Percentiles rank a stretch among this genome's conserved stretches.
Evolutionary conservation across 2,329 filamentous ascomycete species (phyloP).

Genomic region (Penicillium paneum): DNA sequence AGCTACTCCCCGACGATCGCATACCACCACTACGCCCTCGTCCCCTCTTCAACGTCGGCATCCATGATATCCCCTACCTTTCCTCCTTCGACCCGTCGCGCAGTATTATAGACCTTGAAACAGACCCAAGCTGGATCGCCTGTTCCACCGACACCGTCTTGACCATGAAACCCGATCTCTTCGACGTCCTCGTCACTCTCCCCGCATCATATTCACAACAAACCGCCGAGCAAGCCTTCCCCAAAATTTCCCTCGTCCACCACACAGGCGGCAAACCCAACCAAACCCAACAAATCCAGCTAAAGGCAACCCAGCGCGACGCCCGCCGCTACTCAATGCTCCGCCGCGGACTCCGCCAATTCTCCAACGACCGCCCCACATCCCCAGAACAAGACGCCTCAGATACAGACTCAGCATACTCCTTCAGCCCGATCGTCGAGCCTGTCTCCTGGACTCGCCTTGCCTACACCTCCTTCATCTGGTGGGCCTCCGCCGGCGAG

Average conservation of each 20-base stretch:
- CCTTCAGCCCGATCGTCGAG: conserved; percentile 50
- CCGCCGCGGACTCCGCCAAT: conserved; percentile 55
- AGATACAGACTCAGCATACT: conserved; percentile 42
- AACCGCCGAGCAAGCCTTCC: conserved; percentile 66
- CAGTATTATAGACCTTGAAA: conserved; percentile 34
- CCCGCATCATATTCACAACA: conserved; percentile 61
- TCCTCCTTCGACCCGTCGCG: conserved; percentile 57
- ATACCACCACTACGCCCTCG: conserved; percentile 63
- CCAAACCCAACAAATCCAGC: conserved; percentile 27
- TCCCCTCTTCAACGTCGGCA: conserved; percentile 87
- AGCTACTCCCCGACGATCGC: conserved; percentile 63
- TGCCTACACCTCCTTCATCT: conserved; percentile 62
- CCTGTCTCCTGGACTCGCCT: conserved; percentile 58
- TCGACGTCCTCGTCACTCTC: conserved; percentile 84
- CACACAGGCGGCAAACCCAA: conserved; percentile 55
- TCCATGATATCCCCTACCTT: conserved; percentile 85
- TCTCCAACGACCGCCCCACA: conserved; percentile 21
- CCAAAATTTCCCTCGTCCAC: conserved; percentile 63
- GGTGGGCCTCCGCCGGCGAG: conserved; percentile 66
- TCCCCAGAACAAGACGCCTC: conserved; percentile 32
- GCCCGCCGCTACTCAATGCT: conserved; percentile 73
- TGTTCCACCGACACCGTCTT: conserved; percentile 95
- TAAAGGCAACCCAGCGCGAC: conserved; percentile 89
- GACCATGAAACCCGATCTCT: conserved; percentile 78
- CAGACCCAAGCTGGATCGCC: conserved; percentile 73